These are phyloP conservation scores for Solanum sejunctum DNA, from an alignment of 257 asterid genomes.

Conservation along the genomic window DNA sequence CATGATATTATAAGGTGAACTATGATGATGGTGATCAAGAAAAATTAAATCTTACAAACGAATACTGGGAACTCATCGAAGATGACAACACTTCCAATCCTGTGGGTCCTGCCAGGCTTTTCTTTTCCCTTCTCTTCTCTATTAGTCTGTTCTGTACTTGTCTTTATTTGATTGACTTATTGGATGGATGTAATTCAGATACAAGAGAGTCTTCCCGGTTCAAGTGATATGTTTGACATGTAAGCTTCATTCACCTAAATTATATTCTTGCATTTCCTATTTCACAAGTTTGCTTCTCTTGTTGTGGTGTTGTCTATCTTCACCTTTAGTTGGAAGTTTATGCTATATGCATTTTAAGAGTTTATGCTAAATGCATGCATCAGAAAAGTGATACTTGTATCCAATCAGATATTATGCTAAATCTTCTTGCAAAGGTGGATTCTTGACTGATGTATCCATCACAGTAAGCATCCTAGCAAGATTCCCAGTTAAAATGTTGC, in stretches of 20 bases:
- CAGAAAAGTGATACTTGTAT: background rate
- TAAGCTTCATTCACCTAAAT: background rate
- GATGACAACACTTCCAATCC: background rate
- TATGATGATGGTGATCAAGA: slow-evolving; percentile 22
- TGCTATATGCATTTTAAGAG: background rate
- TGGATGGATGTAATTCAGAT: background rate
- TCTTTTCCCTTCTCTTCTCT: background rate
- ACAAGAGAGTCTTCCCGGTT: background rate
- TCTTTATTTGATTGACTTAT: background rate
- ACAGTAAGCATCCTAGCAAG: background rate
- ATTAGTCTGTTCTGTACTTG: background rate
- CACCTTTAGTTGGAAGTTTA: background rate
- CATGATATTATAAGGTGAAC: slow-evolving; percentile 8
- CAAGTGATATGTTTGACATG: background rate
- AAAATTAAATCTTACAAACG: slow-evolving; percentile 9
- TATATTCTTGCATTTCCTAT: background rate
- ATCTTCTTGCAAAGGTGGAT: background rate
- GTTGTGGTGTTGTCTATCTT: background rate
- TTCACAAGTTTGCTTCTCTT: background rate
- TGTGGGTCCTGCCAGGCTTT: background rate
- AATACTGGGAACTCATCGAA: slow-evolving; percentile 11
- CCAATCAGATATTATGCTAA: background rate
- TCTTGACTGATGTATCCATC: background rate
- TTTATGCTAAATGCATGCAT: background rate
- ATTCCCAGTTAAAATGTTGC: background rate